phyloP scores from a whole-genome alignment of 352 stramenopile genomes.

The Globisporangium takayamanum region DNA sequence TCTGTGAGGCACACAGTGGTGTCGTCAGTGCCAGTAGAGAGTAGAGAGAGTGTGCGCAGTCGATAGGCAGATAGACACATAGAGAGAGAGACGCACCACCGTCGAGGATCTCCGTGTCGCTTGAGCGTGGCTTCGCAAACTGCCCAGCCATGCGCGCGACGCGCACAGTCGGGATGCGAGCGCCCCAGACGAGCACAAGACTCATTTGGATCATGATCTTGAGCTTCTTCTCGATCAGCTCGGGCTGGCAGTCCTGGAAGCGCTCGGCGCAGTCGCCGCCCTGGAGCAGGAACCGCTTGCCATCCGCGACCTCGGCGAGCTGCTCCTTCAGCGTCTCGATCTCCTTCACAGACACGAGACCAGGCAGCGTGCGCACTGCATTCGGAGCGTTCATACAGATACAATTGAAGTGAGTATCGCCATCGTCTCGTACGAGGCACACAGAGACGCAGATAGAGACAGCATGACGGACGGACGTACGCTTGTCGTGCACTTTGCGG shows the following conservation, averaged over 20 bases:
- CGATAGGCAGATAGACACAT: background rate
- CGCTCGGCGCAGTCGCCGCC: conserved; percentile 97
- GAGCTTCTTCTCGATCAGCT: conserved; percentile 88
- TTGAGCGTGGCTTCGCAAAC: conserved; percentile 97
- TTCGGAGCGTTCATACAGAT: conserved; percentile 3
- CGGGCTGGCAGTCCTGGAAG: conserved; percentile 90
- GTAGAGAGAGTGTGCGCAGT: background rate
- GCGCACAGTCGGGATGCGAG: conserved; percentile 94
- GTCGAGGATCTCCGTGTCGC: conserved; percentile 91
- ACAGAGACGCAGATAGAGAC: background rate
- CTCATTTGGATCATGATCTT: conserved; percentile 97
- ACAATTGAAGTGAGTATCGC: background rate
- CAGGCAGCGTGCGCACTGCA: conserved; percentile 74
- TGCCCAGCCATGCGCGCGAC: conserved; percentile 97
- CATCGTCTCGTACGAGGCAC: background rate
- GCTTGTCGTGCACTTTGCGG: conserved; percentile 52
- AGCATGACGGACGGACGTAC: conserved; percentile 22
- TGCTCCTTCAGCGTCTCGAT: conserved; percentile 89
- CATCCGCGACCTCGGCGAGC: conserved; percentile 90
- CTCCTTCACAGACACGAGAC: conserved; percentile 96
- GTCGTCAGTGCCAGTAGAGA: background rate
- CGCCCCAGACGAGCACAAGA: conserved; percentile 96
- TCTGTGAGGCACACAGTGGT: conserved; percentile 29
- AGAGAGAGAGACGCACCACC: conserved; percentile 34
- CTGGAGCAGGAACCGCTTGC: conserved; percentile 97